Percentiles rank a stretch among this genome's conserved stretches.
phyloP scores from a whole-genome alignment of 305 asterid species.

The Fraxinus sp. region DNA sequence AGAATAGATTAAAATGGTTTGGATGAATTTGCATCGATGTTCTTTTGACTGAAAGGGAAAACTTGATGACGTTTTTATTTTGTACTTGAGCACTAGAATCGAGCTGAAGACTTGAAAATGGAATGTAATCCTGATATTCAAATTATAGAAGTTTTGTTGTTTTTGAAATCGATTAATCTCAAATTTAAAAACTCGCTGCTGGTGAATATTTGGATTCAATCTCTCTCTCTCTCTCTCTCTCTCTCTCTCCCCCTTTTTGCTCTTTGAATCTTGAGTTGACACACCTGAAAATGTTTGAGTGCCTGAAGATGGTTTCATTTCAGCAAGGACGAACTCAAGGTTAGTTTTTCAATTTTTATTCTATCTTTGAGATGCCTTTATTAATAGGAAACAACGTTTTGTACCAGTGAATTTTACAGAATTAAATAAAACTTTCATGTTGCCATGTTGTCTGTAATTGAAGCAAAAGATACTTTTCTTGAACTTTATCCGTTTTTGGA shows the following conservation, averaged over 20 bases:
- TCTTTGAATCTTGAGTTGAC: neutral
- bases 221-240: too few relatives aligned
- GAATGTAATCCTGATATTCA: neutral
- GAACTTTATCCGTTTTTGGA: neutral
- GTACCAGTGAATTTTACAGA: neutral
- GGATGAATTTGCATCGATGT: neutral
- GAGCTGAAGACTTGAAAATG: neutral
- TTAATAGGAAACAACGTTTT: neutral
- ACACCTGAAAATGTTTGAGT: neutral
- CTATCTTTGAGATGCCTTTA: neutral
- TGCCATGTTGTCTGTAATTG: neutral
- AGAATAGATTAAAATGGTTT: neutral
- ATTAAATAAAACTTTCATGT: too few relatives aligned
- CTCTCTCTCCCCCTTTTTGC: neutral
- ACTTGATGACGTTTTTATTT: neutral
- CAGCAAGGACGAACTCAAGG: neutral
- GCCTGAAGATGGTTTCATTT: neutral
- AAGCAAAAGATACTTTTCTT: neutral
- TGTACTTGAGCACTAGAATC: neutral
- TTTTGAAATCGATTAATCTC: neutral
- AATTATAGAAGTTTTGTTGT: neutral
- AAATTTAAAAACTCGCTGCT: neutral
- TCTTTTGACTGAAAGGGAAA: neutral
- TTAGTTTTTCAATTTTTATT: neutral
- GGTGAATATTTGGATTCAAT: neutral